Evolutionary conservation across 495 filamentous ascomycete genomes (phyloP).

Genomic region (Aspergillus egyptiacus): DNA sequence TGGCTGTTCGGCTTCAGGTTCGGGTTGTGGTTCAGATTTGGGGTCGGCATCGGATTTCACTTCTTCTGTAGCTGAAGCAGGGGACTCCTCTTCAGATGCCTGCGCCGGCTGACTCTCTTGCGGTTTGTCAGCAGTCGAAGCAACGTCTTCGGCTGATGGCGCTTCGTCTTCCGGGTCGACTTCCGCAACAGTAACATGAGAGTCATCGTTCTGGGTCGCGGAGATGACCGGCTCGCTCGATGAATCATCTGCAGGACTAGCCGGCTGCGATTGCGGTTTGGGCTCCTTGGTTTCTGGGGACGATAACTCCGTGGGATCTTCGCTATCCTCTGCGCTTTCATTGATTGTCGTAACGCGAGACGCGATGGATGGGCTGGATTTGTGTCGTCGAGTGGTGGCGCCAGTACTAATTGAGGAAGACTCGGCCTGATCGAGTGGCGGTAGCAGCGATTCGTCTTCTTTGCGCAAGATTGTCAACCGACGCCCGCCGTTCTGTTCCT

Average conservation of each 20-base stretch:
- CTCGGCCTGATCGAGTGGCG: constrained; percentile 28
- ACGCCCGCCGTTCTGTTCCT: constrained; percentile 32
- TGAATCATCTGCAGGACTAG: background rate
- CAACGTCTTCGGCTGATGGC: background rate
- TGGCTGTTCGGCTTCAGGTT: constrained; percentile 10
- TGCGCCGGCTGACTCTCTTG: background rate
- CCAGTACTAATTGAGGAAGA: constrained; percentile 43
- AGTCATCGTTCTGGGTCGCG: constrained; percentile 8
- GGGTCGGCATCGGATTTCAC: background rate
- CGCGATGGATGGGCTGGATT: constrained; percentile 68
- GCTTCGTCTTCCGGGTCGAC: constrained; percentile 13
- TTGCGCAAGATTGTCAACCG: constrained; percentile 43
- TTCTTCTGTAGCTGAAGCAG: background rate
- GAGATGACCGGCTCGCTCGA: background rate
- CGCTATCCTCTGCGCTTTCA: constrained; percentile 65
- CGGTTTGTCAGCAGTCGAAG: background rate
- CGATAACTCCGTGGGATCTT: constrained; percentile 13
- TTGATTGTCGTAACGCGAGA: constrained; percentile 64
- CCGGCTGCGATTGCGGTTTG: constrained; percentile 10
- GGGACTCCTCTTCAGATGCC: background rate
- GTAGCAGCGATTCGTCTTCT: constrained; percentile 24
- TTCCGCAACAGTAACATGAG: constrained; percentile 21
- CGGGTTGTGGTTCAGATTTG: background rate
- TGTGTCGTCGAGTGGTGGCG: constrained; percentile 67
- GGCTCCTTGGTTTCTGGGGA: constrained; percentile 1